These are phyloP conservation scores for Vickermania ingenoplastis DNA, from an alignment of 208 protist genomes.

Conservation along the genomic window DNA sequence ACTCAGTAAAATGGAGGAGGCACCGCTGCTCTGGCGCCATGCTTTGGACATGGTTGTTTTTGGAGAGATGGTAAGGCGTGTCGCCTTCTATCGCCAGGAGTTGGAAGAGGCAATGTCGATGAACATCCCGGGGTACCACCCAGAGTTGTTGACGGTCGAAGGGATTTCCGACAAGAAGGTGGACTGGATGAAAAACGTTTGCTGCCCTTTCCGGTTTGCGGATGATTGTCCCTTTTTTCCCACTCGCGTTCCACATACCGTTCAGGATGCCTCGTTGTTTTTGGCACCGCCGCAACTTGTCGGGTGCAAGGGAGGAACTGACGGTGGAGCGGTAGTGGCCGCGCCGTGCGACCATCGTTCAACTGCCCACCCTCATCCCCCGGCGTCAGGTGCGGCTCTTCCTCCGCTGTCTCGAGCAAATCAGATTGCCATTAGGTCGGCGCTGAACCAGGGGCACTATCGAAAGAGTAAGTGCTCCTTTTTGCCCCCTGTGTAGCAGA, in stretches of 20 bases:
- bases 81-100: slow-evolving; percentile 31
- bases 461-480: background rate
- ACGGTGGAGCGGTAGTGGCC: too few species aligned
- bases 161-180: slow-evolving; percentile 9
- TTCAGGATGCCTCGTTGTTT: background rate
- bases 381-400: background rate
- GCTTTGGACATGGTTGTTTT: slow-evolving; percentile 12
- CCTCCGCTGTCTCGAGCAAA: background rate
- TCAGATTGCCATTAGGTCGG: background rate
- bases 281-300: too few species aligned
- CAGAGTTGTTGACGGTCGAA: background rate
- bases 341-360: too few species aligned
- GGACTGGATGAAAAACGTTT: slow-evolving; percentile 20
- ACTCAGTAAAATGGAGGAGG: slow-evolving; percentile 12
- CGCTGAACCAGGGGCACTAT: background rate
- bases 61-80: slow-evolving; percentile 24
- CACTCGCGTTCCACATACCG: background rate
- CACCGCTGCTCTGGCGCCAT: slow-evolving; percentile 12
- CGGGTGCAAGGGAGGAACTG: too few species aligned
- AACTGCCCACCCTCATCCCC: background rate
- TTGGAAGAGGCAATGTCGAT: slow-evolving; percentile 20
- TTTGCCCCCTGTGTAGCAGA: too few species aligned
- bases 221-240: slow-evolving; percentile 33
- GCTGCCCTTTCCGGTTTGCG: slow-evolving; percentile 30
- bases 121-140: slow-evolving; percentile 15